Evolutionary conservation across 2,329 filamentous ascomycete genomes (phyloP), one percentile per base, ranked within the genome.

Genomic region (Hypomyces rosellus): DNA sequence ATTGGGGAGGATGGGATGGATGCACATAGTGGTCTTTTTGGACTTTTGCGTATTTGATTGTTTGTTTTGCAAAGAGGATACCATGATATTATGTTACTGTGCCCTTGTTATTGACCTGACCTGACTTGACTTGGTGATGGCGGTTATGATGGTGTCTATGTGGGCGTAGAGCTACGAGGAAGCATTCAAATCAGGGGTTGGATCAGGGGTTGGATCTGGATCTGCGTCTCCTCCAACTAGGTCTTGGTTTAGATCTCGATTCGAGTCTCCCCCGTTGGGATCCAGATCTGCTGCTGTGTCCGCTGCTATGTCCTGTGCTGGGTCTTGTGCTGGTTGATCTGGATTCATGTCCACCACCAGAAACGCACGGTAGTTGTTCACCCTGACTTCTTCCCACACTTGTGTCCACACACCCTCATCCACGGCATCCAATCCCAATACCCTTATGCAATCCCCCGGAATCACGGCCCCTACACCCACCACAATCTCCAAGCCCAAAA

Each of bases 401-500:
- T 49, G 57, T 41, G 63, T 57, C 44, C 63, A 59, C 33, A 11
- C 25, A 11, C 6, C 25, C 9, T 30, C 25, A 20, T 63, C 53
- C 5, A 54, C 46, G 42, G 57, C 60, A n/a, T 57, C 61, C 37
- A 65, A 57, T 41, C 62, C 59, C n/a, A 62, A 34, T 16, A 59
- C 61, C 54, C 62, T 60, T 54, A 67, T 63, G 48, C 63, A 51
- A 52, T 67, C 49, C 3, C 34, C 43, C 13, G 58, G 51, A 6
- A 51, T 34, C 14, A 59, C 53, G 45, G 7, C 48, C 3, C 49
- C 48, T 18, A 5, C 22, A 16, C 46, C 49, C 15, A 11, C 9
- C 45, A 46, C 22, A 11, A 30, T 30, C 25, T 30, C 25, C 25
- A 30, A 11, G 4, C 25, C 25, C 25, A 30, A 30, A 7, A 6